Evolutionary conservation across 2,329 filamentous ascomycete genomes (phyloP).

Genomic region (Alternaria sp.): DNA sequence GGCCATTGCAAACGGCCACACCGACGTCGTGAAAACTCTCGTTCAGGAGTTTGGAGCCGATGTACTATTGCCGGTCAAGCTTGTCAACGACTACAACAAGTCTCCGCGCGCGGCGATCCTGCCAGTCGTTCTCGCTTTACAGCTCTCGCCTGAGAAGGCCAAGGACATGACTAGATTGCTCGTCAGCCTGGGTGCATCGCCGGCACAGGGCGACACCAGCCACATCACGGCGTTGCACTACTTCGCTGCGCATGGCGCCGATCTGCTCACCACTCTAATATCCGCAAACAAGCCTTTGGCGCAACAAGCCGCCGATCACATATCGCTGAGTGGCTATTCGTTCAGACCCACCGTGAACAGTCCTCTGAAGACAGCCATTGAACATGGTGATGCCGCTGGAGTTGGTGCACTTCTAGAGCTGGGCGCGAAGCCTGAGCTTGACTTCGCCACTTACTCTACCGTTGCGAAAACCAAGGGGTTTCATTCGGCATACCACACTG

Average conservation of each 20-base stretch:
- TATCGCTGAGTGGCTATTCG: constrained; percentile 53
- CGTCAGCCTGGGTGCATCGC: constrained; percentile 73
- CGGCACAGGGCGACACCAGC: constrained; percentile 72
- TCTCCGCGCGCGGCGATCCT: constrained; percentile 67
- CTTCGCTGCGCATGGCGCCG: constrained; percentile 19
- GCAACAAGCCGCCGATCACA: constrained; percentile 70
- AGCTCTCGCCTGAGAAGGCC: constrained; percentile 68
- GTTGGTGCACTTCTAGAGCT: constrained; percentile 60
- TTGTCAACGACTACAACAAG: constrained; percentile 56
- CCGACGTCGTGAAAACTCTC: constrained; percentile 71
- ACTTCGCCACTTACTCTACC: constrained; percentile 69
- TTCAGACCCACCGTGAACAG: constrained; percentile 50
- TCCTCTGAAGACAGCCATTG: constrained; percentile 64
- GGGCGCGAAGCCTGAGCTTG: constrained; percentile 57
- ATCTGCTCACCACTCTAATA: constrained; percentile 51
- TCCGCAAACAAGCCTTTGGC: constrained; percentile 68
- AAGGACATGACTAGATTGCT: constrained; percentile 69
- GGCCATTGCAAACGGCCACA: constrained; percentile 76
- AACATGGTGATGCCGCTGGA: constrained; percentile 6
- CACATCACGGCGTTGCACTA: constrained; percentile 69
- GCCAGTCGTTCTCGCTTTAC: constrained; percentile 70
- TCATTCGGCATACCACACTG: constrained; percentile 26
- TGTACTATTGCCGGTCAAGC: constrained; percentile 75
- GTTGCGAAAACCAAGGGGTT: constrained; percentile 56
- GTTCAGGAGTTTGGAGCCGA: constrained; percentile 77